phyloP scores from a whole-genome alignment of 345 rosid species.

The Brassica carinata region DNA sequence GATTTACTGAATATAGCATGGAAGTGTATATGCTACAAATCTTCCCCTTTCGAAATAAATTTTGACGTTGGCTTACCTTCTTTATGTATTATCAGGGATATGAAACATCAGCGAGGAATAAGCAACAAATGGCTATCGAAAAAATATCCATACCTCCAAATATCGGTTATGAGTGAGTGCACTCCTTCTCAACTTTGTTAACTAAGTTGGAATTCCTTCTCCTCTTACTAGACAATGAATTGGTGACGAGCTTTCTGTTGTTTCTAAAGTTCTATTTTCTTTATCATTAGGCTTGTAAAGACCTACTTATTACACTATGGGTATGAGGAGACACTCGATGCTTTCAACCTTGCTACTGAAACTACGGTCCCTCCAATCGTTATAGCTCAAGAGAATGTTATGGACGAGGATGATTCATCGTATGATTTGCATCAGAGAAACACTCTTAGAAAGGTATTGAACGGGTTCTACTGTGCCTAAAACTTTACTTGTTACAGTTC shows the following conservation, averaged over 20 bases:
- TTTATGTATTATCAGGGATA: conserved; percentile 53
- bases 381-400: conserved; percentile 65
- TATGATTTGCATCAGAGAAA: conserved; percentile 80
- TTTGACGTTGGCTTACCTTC: conserved; percentile 3
- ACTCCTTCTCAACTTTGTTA: neutral
- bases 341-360: conserved; percentile 79
- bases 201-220: neutral
- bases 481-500: conserved; percentile 7
- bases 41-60: neutral
- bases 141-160: conserved; percentile 63
- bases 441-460: conserved; percentile 76
- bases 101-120: conserved; percentile 78
- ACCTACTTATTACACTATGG: conserved; percentile 92
- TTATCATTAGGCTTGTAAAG: conserved; percentile 73
- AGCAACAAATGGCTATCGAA: conserved; percentile 64
- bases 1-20: neutral
- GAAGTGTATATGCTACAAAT: neutral
- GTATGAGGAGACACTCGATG: conserved; percentile 86
- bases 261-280: conserved; percentile 16
- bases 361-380: conserved; percentile 69
- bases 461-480: conserved; percentile 18
- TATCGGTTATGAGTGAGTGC: conserved; percentile 69
- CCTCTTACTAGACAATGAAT: neutral
- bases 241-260: conserved; percentile 7
- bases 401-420: conserved; percentile 56